Base-by-base conservation (phyloP, 768 basidiomycete genomes). In the Cystobasidium tubakii region DNA sequence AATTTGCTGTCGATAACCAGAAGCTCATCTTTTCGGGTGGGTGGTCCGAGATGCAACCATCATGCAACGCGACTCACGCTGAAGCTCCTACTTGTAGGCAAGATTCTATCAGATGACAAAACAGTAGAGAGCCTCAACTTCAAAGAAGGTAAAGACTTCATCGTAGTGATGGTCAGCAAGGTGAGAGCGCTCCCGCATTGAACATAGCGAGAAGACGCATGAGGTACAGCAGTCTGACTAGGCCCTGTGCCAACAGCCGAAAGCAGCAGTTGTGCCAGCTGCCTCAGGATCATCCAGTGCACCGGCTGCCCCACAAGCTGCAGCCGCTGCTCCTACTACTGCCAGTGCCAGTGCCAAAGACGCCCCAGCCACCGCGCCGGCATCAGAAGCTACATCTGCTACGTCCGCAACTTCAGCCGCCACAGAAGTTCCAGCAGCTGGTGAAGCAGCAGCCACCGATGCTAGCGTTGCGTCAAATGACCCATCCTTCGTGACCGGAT, bases 141-240 rank as follows among this genome's bases (percentile, higher is more conserved):
- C 84, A 94, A 96, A 83, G 95, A 98, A 83, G 98, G 96, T 84
- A 71, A 71, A 44, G 95, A 96, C 81, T 99, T 99, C 83, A 83
- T 98, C 74, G 96, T 99, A n/a, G 87, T 99, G 53, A 99, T 98
- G 95, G 91, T 97, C 39, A 87, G 92, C 64, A 98, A 96, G 87
- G 94, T 94, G 75, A 64, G 83, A 7, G 55, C 6, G 60, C 34
- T 3, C 39, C 33, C 13, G 23, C 15, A 46, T 9, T 12, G n/a
- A n/a, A n/a, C n/a, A n/a, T n/a, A n/a, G n/a, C n/a, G n/a, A n/a
- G n/a, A n/a, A n/a, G n/a, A n/a, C n/a, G n/a, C n/a, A n/a, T n/a
- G n/a, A n/a, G n/a, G n/a, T n/a, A 60, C 36, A 44, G 2, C 33
- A 17, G 33, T n/a, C 21, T n/a, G 29, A 15, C n/a, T n/a, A n/a